phyloP scores from a whole-genome alignment of 352 stramenopile genomes.

The Phytopythium kandeliae region DNA sequence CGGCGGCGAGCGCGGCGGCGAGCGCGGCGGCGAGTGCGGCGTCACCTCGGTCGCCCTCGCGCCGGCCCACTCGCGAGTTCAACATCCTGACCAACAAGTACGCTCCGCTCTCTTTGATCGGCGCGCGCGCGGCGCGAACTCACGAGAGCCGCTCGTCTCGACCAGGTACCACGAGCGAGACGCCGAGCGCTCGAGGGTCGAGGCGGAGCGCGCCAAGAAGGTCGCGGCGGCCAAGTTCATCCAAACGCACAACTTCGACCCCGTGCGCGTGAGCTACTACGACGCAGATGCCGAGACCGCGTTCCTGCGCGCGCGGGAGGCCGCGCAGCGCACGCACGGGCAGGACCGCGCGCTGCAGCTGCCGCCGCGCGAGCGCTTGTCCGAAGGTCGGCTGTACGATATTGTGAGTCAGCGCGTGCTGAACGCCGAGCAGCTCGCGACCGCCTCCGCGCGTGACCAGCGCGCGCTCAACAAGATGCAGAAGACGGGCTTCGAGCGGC shows the following conservation, averaged over 20 bases:
- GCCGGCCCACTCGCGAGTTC: constrained; percentile 47
- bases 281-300: constrained; percentile 45
- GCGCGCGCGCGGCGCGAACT: not conserved
- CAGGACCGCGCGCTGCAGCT: constrained; percentile 41
- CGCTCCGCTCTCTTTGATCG: not conserved
- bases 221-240: constrained; percentile 55
- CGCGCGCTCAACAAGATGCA: constrained; percentile 57
- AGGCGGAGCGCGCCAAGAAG: constrained; percentile 35
- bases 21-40: too few species aligned
- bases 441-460: constrained; percentile 33
- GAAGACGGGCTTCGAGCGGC: constrained; percentile 46
- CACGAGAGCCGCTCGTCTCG: not conserved
- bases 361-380: constrained; percentile 56
- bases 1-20: too few species aligned
- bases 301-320: constrained; percentile 30
- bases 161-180: constrained; percentile 51
- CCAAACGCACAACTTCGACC: constrained; percentile 63
- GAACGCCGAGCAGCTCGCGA: constrained; percentile 34
- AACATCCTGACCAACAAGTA: constrained; percentile 80
- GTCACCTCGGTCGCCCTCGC: constrained; percentile 17
- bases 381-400: constrained; percentile 67
- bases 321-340: constrained; percentile 46
- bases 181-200: constrained; percentile 27
- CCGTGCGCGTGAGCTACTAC: constrained; percentile 52
- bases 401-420: constrained; percentile 69